Conservation (phyloP, 148 eudicot genomes). For the Cornus controversa region DNA sequence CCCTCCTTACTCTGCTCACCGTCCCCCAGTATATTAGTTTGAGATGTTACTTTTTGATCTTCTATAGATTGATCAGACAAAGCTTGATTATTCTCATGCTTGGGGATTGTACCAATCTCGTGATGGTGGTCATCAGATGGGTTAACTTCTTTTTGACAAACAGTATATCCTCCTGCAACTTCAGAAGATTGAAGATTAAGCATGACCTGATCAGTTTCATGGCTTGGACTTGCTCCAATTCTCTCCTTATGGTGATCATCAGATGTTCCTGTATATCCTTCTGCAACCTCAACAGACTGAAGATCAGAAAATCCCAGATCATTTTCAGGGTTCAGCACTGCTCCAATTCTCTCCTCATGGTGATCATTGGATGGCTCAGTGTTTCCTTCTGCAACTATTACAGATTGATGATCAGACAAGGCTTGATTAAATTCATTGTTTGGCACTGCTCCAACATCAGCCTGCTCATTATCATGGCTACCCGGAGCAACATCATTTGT, state of each 20-base stretch:
- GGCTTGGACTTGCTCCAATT: slow-evolving; percentile 5
- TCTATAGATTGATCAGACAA: slow-evolving; percentile 18
- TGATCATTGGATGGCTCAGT: not conserved
- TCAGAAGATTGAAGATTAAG: slow-evolving; percentile 7
- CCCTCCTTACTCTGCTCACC: slow-evolving; percentile 14
- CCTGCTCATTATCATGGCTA: slow-evolving; percentile 8
- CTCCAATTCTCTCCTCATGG: slow-evolving; percentile 13
- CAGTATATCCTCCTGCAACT: not conserved
- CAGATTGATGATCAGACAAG: slow-evolving; percentile 1
- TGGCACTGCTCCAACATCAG: slow-evolving; percentile 11
- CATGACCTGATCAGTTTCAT: not conserved
- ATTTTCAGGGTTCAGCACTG: not conserved
- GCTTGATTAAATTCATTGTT: not conserved
- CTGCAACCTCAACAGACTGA: slow-evolving; percentile 6
- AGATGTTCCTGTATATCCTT: slow-evolving; percentile 13
- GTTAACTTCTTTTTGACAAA: not conserved
- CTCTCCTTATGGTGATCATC: not conserved
- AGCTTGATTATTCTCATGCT: slow-evolving; percentile 14
- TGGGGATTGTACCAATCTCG: not conserved
- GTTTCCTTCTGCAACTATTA: slow-evolving; percentile 4
- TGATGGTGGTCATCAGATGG: slow-evolving; percentile 11
- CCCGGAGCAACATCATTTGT: slow-evolving; percentile 36
- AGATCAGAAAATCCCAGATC: not conserved
- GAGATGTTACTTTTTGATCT: slow-evolving; percentile 19
- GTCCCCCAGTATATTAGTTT: slow-evolving; percentile 14